phyloP scores from a whole-genome alignment of 495 filamentous ascomycete genomes.

The Hyaloscypha variabilis region DNA sequence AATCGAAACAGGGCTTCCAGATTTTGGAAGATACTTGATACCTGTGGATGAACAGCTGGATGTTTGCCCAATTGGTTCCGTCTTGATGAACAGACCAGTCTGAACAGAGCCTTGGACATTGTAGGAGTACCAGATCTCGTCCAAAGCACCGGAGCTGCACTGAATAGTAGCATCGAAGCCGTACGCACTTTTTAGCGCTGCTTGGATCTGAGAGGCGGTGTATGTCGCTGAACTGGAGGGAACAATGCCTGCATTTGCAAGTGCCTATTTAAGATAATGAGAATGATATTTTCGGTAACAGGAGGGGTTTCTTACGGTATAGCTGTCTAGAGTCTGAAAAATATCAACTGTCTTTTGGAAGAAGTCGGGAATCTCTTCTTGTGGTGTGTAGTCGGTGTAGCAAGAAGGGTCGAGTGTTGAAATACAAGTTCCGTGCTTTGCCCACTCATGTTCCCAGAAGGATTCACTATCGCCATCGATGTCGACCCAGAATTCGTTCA shows the following conservation, averaged over 20 bases:
- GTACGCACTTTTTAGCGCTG: slow-evolving; percentile 54
- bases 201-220: slow-evolving; percentile 56
- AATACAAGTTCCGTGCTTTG: slow-evolving; percentile 69
- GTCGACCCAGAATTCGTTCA: slow-evolving; percentile 38
- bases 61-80: slow-evolving; percentile 60
- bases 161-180: slow-evolving; percentile 61
- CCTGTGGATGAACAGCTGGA: slow-evolving; percentile 59
- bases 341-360: slow-evolving; percentile 51
- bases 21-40: slow-evolving; percentile 71
- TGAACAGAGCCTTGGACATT: slow-evolving; percentile 67
- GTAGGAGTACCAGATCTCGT: slow-evolving; percentile 77
- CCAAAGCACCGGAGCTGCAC: slow-evolving; percentile 55
- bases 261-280: slow-evolving; percentile 40
- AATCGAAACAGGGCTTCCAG: slow-evolving; percentile 16
- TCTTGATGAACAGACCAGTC: slow-evolving; percentile 63
- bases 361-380: slow-evolving; percentile 52
- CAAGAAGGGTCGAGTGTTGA: slow-evolving; percentile 62
- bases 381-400: slow-evolving; percentile 59
- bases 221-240: slow-evolving; percentile 61
- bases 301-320: slow-evolving; percentile 43
- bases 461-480: slow-evolving; percentile 43
- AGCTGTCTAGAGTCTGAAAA: slow-evolving; percentile 64
- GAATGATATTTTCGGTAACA: not conserved
- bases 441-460: slow-evolving; percentile 79
- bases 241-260: slow-evolving; percentile 60